Conservation (phyloP, 1,284 basidiomycete genomes). For the Athelia psychrophila region DNA sequence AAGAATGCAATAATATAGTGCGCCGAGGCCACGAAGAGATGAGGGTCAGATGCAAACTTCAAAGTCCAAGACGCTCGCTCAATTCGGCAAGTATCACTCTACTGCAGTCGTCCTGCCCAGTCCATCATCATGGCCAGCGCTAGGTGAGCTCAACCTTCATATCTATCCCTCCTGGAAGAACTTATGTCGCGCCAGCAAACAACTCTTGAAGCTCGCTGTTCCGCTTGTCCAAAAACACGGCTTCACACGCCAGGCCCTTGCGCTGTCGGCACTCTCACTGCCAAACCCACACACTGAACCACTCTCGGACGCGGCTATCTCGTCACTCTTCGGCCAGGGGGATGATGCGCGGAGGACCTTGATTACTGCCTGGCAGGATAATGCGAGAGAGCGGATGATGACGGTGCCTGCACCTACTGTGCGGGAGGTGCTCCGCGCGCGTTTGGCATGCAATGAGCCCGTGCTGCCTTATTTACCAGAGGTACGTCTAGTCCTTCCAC, state of each 20-base stretch:
- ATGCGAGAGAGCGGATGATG: conserved; percentile 56
- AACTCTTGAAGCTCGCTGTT: conserved; percentile 56
- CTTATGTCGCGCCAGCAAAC: conserved; percentile 18
- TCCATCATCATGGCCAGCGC: too few relatives aligned
- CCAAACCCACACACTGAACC: conserved; percentile 52
- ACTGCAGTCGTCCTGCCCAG: background rate
- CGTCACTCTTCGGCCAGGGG: conserved; percentile 70
- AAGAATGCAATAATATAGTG: too few relatives aligned
- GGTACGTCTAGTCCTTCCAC: conserved; percentile 33
- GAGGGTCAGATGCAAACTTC: too few relatives aligned
- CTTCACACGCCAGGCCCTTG: conserved; percentile 69
- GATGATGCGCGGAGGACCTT: conserved; percentile 60
- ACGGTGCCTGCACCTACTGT: conserved; percentile 26
- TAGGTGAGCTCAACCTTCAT: too few relatives aligned
- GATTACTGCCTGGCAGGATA: conserved; percentile 68
- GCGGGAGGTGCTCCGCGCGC: conserved; percentile 45
- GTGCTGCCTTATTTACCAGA: conserved; percentile 62
- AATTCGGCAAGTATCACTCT: background rate
- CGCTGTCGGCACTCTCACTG: conserved; percentile 56
- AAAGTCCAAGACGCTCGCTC: too few relatives aligned
- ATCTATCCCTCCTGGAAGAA: background rate
- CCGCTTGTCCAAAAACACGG: conserved; percentile 63
- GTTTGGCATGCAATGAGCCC: conserved; percentile 62
- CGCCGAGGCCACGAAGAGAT: too few relatives aligned
- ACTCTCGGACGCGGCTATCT: conserved; percentile 66